These are phyloP conservation scores for Calonectria ilicicola DNA, from an alignment of 2,329 filamentous ascomycete species.

Conservation along the genomic window DNA sequence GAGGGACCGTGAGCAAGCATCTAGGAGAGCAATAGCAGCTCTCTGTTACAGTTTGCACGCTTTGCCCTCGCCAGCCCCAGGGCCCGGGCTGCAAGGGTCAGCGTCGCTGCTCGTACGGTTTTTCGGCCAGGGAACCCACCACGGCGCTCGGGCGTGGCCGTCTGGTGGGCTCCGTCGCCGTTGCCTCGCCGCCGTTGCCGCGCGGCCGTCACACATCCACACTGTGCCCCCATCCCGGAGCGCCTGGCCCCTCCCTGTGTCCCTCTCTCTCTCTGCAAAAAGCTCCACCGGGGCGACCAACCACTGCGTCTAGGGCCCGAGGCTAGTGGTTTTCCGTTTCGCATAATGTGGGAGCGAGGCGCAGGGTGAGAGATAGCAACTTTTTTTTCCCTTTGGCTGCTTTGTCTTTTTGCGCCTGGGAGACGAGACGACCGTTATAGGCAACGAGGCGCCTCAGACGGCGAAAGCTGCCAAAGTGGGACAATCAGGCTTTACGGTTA, in stretches of 20 bases:
- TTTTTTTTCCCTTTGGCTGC: not conserved
- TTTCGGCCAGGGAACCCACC: slow-evolving; percentile 15
- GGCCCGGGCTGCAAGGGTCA: not conserved
- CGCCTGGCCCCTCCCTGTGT: not conserved
- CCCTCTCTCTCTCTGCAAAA: not conserved
- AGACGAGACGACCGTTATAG: slow-evolving; percentile 4
- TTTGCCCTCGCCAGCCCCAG: too few relatives aligned
- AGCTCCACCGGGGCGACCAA: not conserved
- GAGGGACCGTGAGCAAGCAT: not conserved
- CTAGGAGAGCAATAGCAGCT: not conserved
- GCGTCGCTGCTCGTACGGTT: slow-evolving; percentile 20
- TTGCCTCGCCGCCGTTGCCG: slow-evolving; percentile 22
- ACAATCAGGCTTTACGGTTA: not conserved
- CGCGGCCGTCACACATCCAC: slow-evolving; percentile 9
- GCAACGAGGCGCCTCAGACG: not conserved
- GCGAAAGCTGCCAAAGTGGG: slow-evolving; percentile 18
- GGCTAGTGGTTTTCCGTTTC: not conserved
- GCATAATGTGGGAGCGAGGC: slow-evolving; percentile 14
- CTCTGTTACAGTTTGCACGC: not conserved
- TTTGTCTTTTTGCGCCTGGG: not conserved
- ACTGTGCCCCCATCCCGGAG: slow-evolving; percentile 12
- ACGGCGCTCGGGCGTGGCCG: slow-evolving; percentile 24
- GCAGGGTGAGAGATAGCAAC: not conserved
- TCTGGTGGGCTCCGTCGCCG: slow-evolving; percentile 15
- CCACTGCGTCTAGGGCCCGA: not conserved